Evolutionary conservation across 306 rosid genomes (phyloP).

Genomic region (Cucumis hystrix): DNA sequence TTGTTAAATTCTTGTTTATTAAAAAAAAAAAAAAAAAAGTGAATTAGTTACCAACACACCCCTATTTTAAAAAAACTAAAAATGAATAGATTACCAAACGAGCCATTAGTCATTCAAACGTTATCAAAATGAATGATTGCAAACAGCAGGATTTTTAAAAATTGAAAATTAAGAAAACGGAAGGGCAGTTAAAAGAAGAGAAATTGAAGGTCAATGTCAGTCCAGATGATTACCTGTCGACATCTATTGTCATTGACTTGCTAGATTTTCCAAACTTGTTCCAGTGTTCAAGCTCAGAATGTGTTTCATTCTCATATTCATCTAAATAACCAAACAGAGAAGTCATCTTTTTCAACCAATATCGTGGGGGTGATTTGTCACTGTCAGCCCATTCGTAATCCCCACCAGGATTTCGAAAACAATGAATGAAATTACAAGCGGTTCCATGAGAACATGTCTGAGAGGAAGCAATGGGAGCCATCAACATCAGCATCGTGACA

Average conservation of each 20-base stretch:
- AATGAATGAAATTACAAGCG: slow-evolving; percentile 91
- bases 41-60: no score
- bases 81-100: no score
- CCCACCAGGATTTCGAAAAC: slow-evolving; percentile 88
- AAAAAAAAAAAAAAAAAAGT: no score
- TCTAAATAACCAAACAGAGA: slow-evolving; percentile 69
- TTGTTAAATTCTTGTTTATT: no score
- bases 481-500: background rate
- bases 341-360: slow-evolving; percentile 65
- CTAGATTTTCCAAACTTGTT: slow-evolving; percentile 20
- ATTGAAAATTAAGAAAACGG: background rate
- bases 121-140: background rate
- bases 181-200: background rate
- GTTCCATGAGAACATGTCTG: slow-evolving; percentile 91
- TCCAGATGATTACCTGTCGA: slow-evolving; percentile 27
- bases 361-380: slow-evolving; percentile 75
- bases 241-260: slow-evolving; percentile 24
- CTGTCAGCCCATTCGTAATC: slow-evolving; percentile 95
- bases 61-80: no score
- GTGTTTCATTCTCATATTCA: slow-evolving; percentile 22
- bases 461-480: slow-evolving; percentile 10
- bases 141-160: background rate
- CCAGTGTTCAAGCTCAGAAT: slow-evolving; percentile 17
- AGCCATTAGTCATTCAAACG: no score
- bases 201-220: background rate